phyloP scores from a whole-genome alignment of 23 red algal genomes.

The Cyanidiococcus yangmingshanensis region DNA sequence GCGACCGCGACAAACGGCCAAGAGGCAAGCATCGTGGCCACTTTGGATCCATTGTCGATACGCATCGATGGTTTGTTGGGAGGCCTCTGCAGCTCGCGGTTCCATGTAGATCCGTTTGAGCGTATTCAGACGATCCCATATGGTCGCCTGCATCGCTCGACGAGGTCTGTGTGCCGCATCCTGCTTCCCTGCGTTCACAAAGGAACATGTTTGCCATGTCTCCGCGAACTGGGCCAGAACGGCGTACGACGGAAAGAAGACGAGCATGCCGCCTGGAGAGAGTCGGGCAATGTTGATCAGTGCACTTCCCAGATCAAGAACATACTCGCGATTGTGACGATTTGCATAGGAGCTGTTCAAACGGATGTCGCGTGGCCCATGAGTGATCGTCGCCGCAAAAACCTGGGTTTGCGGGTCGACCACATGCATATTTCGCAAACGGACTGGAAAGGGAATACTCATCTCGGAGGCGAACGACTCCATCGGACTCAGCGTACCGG shows the following conservation, averaged over 20 bases:
- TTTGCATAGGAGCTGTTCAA: conserved; percentile 56
- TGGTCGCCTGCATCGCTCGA: conserved; percentile 18
- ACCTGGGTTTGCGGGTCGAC: conserved; percentile 45
- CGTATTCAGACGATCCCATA: conserved; percentile 57
- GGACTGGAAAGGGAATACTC: conserved; percentile 64
- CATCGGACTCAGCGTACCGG: conserved; percentile 84
- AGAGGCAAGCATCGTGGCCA: conserved; percentile 44
- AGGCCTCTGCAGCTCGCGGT: conserved; percentile 39
- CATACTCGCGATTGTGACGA: conserved; percentile 23
- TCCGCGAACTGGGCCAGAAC: conserved; percentile 43
- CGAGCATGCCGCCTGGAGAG: conserved; percentile 75
- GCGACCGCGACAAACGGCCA: conserved; percentile 89
- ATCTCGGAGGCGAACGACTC: conserved; percentile 68
- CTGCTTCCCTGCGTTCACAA: conserved; percentile 20
- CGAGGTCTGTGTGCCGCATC: neutral
- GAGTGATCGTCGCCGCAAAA: conserved; percentile 29
- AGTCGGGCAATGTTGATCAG: conserved; percentile 48
- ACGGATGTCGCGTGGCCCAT: conserved; percentile 42
- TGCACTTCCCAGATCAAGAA: conserved; percentile 57
- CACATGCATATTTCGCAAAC: conserved; percentile 83
- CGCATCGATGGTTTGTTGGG: conserved; percentile 36
- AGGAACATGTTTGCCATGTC: conserved; percentile 39
- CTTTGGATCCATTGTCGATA: conserved; percentile 41
- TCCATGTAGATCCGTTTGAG: conserved; percentile 65
- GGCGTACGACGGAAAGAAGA: conserved; percentile 88